phyloP scores from a whole-genome alignment of 2,329 filamentous ascomycete species.

The Penicillium sp. region DNA sequence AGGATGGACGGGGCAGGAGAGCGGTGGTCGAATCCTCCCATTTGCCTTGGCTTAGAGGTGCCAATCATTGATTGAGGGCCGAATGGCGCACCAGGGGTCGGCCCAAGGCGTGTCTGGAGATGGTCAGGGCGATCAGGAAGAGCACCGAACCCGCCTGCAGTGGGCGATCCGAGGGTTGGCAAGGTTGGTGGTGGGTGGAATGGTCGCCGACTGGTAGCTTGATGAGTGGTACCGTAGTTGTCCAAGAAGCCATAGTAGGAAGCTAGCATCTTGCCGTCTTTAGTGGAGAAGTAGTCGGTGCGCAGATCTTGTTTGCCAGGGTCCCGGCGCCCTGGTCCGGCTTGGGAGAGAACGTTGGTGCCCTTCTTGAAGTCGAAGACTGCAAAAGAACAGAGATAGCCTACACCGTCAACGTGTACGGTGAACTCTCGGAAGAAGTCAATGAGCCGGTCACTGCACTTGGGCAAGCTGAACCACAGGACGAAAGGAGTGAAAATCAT shows the following conservation, averaged over 20 bases:
- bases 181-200: constrained; percentile 71
- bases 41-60: constrained; percentile 21
- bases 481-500: constrained; percentile 88
- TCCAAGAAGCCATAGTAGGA: constrained; percentile 93
- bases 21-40: constrained; percentile 20
- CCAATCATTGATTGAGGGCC: constrained; percentile 25
- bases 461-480: constrained; percentile 74
- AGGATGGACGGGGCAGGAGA: constrained; percentile 39
- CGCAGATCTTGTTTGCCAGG: constrained; percentile 54
- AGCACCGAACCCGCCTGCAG: constrained; percentile 40
- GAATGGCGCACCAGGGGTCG: constrained; percentile 12
- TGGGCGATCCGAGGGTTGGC: constrained; percentile 59
- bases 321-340: constrained; percentile 25
- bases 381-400: constrained; percentile 93
- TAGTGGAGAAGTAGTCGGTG: constrained; percentile 87
- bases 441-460: constrained; percentile 82
- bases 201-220: constrained; percentile 38
- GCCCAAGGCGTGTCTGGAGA: constrained; percentile 15
- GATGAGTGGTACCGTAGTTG: constrained; percentile 72
- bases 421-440: constrained; percentile 99
- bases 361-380: constrained; percentile 94
- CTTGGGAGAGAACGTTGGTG: constrained; percentile 47
- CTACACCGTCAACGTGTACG: constrained; percentile 88
- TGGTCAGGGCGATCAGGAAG: constrained; percentile 33
- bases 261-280: constrained; percentile 96